Evolutionary conservation across 164 flowering plant genomes (phyloP).

Genomic region (Brasenia schreberi): DNA sequence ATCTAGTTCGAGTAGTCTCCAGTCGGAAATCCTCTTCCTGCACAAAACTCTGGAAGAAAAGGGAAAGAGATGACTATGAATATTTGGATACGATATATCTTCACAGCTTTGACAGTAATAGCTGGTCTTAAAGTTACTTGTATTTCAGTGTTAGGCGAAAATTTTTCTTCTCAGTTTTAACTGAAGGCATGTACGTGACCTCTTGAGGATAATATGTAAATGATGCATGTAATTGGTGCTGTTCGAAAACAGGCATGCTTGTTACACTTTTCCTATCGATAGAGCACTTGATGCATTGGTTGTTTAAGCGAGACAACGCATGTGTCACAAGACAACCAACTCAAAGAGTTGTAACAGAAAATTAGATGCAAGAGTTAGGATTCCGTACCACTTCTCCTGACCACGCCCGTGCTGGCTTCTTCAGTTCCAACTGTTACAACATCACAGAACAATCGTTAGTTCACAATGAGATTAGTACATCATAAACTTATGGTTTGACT

Average conservation of each 20-base stretch:
- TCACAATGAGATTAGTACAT: not conserved
- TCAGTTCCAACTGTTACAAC: conserved; percentile 8
- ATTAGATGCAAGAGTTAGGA: not conserved
- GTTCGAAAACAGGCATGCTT: not conserved
- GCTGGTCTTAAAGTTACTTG: too few relatives aligned
- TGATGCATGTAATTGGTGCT: not conserved
- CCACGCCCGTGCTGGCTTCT: conserved; percentile 5
- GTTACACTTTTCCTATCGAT: not conserved
- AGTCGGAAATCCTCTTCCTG: conserved; percentile 49
- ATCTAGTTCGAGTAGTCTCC: conserved; percentile 65
- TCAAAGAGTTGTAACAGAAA: not conserved
- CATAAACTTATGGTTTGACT: not conserved
- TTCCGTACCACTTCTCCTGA: conserved; percentile 15
- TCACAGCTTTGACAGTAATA: too few relatives aligned
- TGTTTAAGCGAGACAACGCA: not conserved
- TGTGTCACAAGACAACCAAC: not conserved
- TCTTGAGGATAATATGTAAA: not conserved
- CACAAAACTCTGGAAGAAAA: conserved; percentile 21
- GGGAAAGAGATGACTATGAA: not conserved
- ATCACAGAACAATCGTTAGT: not conserved
- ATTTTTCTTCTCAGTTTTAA: too few relatives aligned
- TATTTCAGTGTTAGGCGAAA: too few relatives aligned
- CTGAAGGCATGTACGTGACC: too few relatives aligned
- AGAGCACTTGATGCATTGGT: not conserved
- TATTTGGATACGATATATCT: too few relatives aligned